Evolutionary conservation across 2,329 filamentous ascomycete genomes (phyloP), one percentile per base, ranked within the genome.

Genomic region (Fusarium tuaranense): DNA sequence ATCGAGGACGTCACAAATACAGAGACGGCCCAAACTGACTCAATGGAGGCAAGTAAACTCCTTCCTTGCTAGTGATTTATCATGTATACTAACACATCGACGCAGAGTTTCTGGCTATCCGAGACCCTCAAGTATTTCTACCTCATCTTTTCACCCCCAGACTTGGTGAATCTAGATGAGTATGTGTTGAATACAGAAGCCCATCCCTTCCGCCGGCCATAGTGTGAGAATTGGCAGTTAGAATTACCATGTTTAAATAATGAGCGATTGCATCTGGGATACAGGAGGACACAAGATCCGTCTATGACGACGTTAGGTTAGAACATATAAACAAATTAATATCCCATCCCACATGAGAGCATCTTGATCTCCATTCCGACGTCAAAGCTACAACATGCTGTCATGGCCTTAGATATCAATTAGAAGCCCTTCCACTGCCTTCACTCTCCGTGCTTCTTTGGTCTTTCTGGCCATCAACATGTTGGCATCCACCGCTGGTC

Each of bases 111-210:
- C 77, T 95, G 92, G 91, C 84, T 92, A 77, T 90, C 90, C 0
- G 92, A 94, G 84, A 95, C 92, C 16, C 82, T 94, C 69, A 94
- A 94, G 82, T 94, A 94, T 73, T 94, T 94, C 65, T 95, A 92
- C 75, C 80, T 94, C 60, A 88, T 94, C 34, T 95, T 94, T 74
- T 90, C 89, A 30, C 88, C 92, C 16, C 89, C 91, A 0, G 86
- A 88, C 18, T 77, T 91, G 34, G 85, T 93, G 48, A 92, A 87
- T 77, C 81, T 94, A 78, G 92, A 95, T 80, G 88, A 93, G 9
- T 94, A 86, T 80, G 91, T 94, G 41, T 81, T 91, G 38, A 89
- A 88, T 65, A 89, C 87, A 1, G 88, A 89, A 76, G 87, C 86
- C 2, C 87, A 89, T 73, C 87, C 87, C 8, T 78, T 84, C 18